These are phyloP conservation scores for Angophora floribunda DNA, from an alignment of 345 rosid species.

Conservation along the genomic window DNA sequence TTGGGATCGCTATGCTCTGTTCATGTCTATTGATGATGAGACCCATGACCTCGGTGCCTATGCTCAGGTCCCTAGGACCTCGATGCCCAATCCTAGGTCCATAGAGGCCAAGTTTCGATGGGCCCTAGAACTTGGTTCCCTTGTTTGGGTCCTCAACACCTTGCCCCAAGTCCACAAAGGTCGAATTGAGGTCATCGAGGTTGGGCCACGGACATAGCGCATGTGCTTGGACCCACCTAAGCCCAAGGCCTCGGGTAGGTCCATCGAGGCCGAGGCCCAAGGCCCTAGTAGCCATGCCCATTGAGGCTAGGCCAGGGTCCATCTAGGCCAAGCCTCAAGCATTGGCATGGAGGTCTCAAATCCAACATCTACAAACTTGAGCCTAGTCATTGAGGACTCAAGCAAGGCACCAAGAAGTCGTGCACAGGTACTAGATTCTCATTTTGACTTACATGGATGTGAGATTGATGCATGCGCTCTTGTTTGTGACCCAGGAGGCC, in stretches of 20 bases:
- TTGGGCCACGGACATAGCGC: fast-evolving
- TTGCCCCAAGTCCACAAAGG: no score
- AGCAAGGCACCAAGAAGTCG: fast-evolving
- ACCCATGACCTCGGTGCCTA: not conserved
- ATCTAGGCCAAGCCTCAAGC: not conserved
- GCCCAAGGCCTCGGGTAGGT: not conserved
- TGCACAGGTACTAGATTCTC: fast-evolving
- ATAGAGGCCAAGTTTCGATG: no score
- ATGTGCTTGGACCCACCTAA: no score
- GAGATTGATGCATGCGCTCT: fast-evolving
- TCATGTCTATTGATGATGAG: fast-evolving
- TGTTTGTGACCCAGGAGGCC: not conserved
- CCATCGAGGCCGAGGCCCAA: not conserved
- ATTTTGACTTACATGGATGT: not conserved
- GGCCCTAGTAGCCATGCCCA: no score
- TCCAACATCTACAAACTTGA: fast-evolving
- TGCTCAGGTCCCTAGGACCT: not conserved
- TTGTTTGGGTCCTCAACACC: no score
- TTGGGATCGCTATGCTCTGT: fast-evolving
- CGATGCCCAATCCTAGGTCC: no score
- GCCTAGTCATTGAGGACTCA: fast-evolving
- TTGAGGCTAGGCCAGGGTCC: not conserved
- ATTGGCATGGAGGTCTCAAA: not conserved
- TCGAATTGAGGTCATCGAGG: not conserved
- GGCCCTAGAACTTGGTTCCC: no score